These are phyloP conservation scores for Neurospora sp. DNA, from an alignment of 495 filamentous ascomycete species.

Conservation along the genomic window DNA sequence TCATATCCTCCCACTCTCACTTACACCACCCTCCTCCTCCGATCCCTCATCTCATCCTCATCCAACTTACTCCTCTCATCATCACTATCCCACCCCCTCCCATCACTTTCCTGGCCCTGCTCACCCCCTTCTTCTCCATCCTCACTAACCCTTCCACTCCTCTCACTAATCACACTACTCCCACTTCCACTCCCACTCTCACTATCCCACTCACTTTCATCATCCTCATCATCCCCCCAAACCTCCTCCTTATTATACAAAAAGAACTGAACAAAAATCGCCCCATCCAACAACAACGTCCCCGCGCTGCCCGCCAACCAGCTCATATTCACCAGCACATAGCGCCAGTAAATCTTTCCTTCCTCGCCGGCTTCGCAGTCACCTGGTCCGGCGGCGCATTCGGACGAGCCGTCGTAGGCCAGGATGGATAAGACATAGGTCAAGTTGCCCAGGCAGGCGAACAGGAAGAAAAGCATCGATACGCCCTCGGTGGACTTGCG, in stretches of 20 bases:
- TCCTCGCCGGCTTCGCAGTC: slow-evolving; percentile 48
- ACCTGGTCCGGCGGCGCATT: slow-evolving; percentile 30
- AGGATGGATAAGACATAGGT: slow-evolving; percentile 91
- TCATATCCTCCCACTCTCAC: not conserved
- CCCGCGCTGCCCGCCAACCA: slow-evolving; percentile 89
- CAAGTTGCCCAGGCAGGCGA: slow-evolving; percentile 87
- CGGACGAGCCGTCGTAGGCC: slow-evolving; percentile 56
- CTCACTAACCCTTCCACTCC: slow-evolving; percentile 17
- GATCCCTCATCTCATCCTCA: slow-evolving; percentile 21
- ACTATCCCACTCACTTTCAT: slow-evolving; percentile 4
- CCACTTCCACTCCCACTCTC: slow-evolving; percentile 10
- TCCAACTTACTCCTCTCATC: not conserved
- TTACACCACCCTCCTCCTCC: slow-evolving; percentile 18
- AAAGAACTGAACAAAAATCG: slow-evolving; percentile 89
- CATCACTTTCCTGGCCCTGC: slow-evolving; percentile 2
- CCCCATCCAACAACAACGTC: slow-evolving; percentile 70
- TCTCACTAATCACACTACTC: slow-evolving; percentile 4
- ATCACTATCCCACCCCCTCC: slow-evolving; percentile 4
- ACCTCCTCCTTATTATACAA: slow-evolving; percentile 46
- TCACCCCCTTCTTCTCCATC: slow-evolving; percentile 21
- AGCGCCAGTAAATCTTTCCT: slow-evolving; percentile 52
- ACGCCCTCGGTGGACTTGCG: slow-evolving; percentile 88
- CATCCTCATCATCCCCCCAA: slow-evolving; percentile 6
- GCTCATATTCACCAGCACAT: slow-evolving; percentile 76
- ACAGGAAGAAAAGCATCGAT: slow-evolving; percentile 88